Percentiles rank a stretch among this genome's conserved stretches.
phyloP scores from a whole-genome alignment of 2,329 filamentous ascomycete species.

The Ramichloridium luteum region DNA sequence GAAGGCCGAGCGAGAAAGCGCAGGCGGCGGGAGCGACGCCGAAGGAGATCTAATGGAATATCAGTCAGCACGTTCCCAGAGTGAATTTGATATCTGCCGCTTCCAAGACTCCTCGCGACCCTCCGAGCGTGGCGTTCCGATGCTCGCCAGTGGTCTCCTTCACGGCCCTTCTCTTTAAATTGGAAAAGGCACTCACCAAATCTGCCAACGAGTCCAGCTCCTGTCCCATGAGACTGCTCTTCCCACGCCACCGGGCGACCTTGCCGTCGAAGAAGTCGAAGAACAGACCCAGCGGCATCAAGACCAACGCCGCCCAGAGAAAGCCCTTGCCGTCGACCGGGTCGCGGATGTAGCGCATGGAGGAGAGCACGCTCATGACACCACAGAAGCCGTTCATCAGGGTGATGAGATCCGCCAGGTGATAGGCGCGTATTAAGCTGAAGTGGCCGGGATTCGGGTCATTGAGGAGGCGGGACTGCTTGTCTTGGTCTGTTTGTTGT shows the following conservation, averaged over 20 bases:
- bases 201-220: slow-evolving; percentile 94
- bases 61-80: too few species aligned
- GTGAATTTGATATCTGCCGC: too few species aligned
- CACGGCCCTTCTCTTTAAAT: too few species aligned
- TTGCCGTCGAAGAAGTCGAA: slow-evolving; percentile 98
- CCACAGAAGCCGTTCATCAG: slow-evolving; percentile 80
- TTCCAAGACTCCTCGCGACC: too few species aligned
- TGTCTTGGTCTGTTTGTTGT: slow-evolving; percentile 48
- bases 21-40: slow-evolving; percentile 78
- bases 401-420: slow-evolving; percentile 71
- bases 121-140: too few species aligned
- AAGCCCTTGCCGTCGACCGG: slow-evolving; percentile 47
- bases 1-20: slow-evolving; percentile 80
- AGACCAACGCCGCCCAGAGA: slow-evolving; percentile 69
- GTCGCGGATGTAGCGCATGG: slow-evolving; percentile 80
- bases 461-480: slow-evolving; percentile 62
- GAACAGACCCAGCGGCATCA: slow-evolving; percentile 88
- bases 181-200: too few species aligned
- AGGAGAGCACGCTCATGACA: slow-evolving; percentile 91
- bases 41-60: slow-evolving; percentile 99
- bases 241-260: slow-evolving; percentile 90
- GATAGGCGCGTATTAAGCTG: slow-evolving; percentile 46
- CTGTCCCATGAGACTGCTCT: slow-evolving; percentile 95
- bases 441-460: slow-evolving; percentile 59
- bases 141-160: too few species aligned